Conservation (phyloP, 176 grass and related monocot genomes). For the Carex cristatella region DNA sequence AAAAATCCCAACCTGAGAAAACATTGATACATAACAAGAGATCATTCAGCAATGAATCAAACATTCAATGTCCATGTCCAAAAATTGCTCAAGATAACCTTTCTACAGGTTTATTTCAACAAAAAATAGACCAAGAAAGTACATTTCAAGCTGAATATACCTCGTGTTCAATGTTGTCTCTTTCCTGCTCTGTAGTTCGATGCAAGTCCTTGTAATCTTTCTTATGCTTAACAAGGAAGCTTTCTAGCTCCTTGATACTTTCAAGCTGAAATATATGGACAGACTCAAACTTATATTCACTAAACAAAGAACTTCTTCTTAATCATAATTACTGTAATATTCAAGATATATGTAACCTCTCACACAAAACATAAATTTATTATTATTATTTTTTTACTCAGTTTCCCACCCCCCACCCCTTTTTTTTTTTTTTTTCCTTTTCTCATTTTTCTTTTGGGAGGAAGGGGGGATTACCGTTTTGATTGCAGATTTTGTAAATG, state of each 20-base stretch:
- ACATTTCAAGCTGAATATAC: constrained; percentile 28
- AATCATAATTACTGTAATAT: neutral
- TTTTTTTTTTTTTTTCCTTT: too few species aligned
- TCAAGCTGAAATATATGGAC: constrained; percentile 52
- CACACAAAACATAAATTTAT: neutral
- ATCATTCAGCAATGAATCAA: constrained; percentile 5
- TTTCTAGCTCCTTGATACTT: constrained; percentile 74
- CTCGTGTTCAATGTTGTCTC: constrained; percentile 96
- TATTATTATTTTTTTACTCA: too few species aligned
- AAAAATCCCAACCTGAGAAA: constrained; percentile 70
- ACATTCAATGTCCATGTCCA: neutral
- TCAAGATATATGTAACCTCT: neutral
- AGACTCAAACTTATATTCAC: neutral
- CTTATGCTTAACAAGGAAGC: constrained; percentile 71
- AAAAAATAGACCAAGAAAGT: neutral
- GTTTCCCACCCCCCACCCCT: too few species aligned
- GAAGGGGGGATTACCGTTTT: constrained; percentile 49
- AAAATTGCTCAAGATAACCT: neutral
- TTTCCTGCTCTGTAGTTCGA: constrained; percentile 86
- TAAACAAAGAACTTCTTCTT: neutral
- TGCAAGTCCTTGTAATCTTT: constrained; percentile 86
- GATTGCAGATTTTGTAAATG: constrained; percentile 74
- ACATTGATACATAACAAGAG: neutral
- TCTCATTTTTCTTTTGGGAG: neutral
- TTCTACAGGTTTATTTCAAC: neutral